These are phyloP conservation scores for Wickerhamiella musiphila DNA, from an alignment of 805 yeast species.

Conservation along the genomic window DNA sequence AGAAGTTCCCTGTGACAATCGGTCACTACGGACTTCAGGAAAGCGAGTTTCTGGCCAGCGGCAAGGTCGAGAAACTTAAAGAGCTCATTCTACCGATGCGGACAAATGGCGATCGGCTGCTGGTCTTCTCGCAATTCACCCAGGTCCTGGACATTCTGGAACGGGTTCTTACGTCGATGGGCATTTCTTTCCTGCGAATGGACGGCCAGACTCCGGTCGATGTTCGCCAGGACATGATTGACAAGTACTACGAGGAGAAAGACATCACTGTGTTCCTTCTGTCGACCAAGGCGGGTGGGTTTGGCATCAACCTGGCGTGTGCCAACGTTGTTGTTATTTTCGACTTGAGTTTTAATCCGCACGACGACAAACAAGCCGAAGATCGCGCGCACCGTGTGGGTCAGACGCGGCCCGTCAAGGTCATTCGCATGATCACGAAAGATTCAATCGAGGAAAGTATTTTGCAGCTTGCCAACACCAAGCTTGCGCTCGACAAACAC, in stretches of 20 bases:
- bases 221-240: slow-evolving; percentile 80
- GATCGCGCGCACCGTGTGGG: slow-evolving; percentile 98
- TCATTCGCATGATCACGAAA: slow-evolving; percentile 53
- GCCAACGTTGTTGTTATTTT: slow-evolving; percentile 84
- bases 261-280: slow-evolving; percentile 71
- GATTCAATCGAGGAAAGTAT: slow-evolving; percentile 83
- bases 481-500: slow-evolving; percentile 61
- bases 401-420: slow-evolving; percentile 68
- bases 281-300: slow-evolving; percentile 96
- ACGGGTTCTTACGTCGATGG: slow-evolving; percentile 42
- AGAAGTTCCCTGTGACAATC: slow-evolving; percentile 48
- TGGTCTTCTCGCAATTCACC: slow-evolving; percentile 83
- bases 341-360: slow-evolving; percentile 94
- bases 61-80: slow-evolving; percentile 47
- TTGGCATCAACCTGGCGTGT: slow-evolving; percentile 90
- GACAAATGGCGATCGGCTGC: slow-evolving; percentile 41
- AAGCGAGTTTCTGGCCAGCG: slow-evolving; percentile 48
- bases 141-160: slow-evolving; percentile 83
- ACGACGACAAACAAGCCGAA: slow-evolving; percentile 96
- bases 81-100: slow-evolving; percentile 42
- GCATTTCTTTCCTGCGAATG: slow-evolving; percentile 58
- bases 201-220: slow-evolving; percentile 95
- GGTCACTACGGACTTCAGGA: slow-evolving; percentile 34
- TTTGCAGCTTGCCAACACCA: slow-evolving; percentile 69
- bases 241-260: slow-evolving; percentile 66